Base-by-base conservation (phyloP, 1,284 basidiomycete species). In the Coriolopsis trogii region DNA sequence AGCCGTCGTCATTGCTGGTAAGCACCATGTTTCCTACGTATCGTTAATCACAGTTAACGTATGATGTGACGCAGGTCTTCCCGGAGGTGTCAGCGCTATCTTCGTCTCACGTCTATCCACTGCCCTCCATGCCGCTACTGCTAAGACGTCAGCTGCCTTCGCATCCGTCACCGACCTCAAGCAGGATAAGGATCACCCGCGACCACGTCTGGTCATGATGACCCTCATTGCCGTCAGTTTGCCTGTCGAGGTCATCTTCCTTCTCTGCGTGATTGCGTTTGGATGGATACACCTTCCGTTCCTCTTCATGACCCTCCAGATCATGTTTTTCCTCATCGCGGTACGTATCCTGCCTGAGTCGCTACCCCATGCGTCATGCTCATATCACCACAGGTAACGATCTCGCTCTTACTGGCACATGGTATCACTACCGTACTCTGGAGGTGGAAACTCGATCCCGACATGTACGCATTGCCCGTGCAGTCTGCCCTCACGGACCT, bases 51-150 rank as follows among this genome's bases (percentile, higher is more conserved):
- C n/a, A 45, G 16, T n/a, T 18, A 13, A 51, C 52, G 37, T 16
- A 15, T 46, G 39, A 12, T 39, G 40, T 24, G 24, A n/a, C 9
- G 28, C 57, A 85, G 91, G 91, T 50, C 73, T 97, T 6, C 90
- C 91, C 0, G 93, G 95, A 12, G 87, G 89, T 23, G 89, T 95
- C 3, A 95, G 95, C 7, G 87, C 93, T 8, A 93, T 99, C 62
- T 89, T 95, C 60, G 88, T 95, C 20, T 97, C 95, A 2, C 82
- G 96, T 7, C 78, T 97, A 4, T 95, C 93, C 0, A 98, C 95
- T 0, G 77, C 86, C 0, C 75, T 95, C 20, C 94, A 96, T 54
- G 81, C 85, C 3, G 75, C 80, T 0, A 72, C 77, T 1, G 63
- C 67, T 23, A 45, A 62, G 21, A 41, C 52, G 18, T 54, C 52